These are phyloP conservation scores for Nemania diffusa DNA, from an alignment of 2,329 filamentous ascomycete species.

Conservation along the genomic window DNA sequence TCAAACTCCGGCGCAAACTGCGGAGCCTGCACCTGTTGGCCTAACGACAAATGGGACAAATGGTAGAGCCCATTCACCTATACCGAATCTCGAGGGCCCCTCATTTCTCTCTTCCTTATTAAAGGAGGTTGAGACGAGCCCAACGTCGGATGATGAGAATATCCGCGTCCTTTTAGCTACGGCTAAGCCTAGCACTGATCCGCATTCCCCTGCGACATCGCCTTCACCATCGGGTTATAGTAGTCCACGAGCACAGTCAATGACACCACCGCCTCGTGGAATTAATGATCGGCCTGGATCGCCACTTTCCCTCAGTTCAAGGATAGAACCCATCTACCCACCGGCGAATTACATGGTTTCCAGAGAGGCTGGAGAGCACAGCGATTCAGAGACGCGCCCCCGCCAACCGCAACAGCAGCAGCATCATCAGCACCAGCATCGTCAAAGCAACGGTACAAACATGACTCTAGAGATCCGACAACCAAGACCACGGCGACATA, in stretches of 20 bases:
- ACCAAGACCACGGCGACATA: constrained; percentile 61
- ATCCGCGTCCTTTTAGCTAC: constrained; percentile 54
- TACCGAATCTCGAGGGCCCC: constrained; percentile 60
- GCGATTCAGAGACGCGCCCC: constrained; percentile 56
- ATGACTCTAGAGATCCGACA: constrained; percentile 62
- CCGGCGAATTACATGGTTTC: constrained; percentile 78
- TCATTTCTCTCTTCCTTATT: constrained; percentile 88
- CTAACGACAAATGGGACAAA: constrained; percentile 25
- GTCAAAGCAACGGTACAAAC: constrained; percentile 47
- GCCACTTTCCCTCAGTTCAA: constrained; percentile 72
- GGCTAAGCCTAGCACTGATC: constrained; percentile 48
- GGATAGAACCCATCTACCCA: constrained; percentile 78
- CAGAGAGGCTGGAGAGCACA: constrained; percentile 55
- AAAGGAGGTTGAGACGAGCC: constrained; percentile 82
- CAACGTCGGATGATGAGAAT: constrained; percentile 67
- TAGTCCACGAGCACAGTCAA: constrained; percentile 73
- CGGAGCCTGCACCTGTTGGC: constrained; percentile 33
- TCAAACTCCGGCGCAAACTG: constrained; percentile 35
- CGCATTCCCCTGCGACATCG: constrained; percentile 74
- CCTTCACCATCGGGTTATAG: constrained; percentile 72
- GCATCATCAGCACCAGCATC: constrained; percentile 38
- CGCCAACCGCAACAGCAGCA: constrained; percentile 44
- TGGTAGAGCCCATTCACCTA: constrained; percentile 40
- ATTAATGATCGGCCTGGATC: constrained; percentile 72
- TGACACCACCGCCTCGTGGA: constrained; percentile 74